phyloP scores from a whole-genome alignment of 2,329 filamentous ascomycete genomes.

The Beauveria varroae region DNA sequence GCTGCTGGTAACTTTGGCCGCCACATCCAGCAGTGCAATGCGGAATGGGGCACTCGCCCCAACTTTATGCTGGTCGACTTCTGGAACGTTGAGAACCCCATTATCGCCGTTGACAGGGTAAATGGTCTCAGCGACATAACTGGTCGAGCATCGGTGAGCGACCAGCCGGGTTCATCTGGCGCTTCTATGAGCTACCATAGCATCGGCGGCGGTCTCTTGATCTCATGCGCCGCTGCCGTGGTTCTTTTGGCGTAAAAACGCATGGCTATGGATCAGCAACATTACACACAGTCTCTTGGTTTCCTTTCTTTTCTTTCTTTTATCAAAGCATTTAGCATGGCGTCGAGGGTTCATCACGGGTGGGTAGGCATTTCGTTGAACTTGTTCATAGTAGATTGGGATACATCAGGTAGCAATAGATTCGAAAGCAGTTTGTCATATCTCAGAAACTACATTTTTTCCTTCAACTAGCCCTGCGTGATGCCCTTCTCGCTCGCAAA shows the following conservation, averaged over 20 bases:
- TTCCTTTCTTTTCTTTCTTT: neutral
- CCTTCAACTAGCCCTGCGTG: neutral
- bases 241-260: neutral
- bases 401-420: neutral
- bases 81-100: slow-evolving; percentile 63
- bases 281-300: neutral
- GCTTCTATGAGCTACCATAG: neutral
- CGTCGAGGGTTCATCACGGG: neutral
- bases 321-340: neutral
- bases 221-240: neutral
- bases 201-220: neutral
- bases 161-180: slow-evolving; percentile 11
- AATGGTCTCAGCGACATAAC: slow-evolving; percentile 45
- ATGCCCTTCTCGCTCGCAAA: neutral
- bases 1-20: slow-evolving; percentile 45
- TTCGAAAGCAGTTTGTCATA: neutral
- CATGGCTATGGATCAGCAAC: neutral
- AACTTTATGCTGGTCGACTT: slow-evolving; percentile 75
- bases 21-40: slow-evolving; percentile 46
- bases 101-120: slow-evolving; percentile 60
- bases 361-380: neutral
- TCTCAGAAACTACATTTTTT: too few relatives aligned
- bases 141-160: slow-evolving; percentile 24
- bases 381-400: neutral
- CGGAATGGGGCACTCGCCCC: slow-evolving; percentile 55